Percentiles rank a stretch among this genome's conserved stretches.
These are phyloP conservation scores for Penicillium digitatum DNA, from an alignment of 2,329 filamentous ascomycete species.

Conservation along the genomic window DNA sequence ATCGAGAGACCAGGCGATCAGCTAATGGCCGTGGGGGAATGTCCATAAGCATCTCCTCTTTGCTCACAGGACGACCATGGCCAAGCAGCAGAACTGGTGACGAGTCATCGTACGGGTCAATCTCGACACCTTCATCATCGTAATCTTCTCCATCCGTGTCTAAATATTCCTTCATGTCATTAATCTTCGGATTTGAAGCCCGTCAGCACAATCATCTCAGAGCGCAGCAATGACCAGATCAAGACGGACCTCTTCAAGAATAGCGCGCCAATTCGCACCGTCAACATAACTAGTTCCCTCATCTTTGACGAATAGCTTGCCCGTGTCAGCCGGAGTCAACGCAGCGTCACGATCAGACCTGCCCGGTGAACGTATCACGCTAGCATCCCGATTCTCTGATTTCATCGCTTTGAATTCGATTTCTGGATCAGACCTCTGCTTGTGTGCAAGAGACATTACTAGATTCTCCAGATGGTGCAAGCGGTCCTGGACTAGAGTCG, in stretches of 20 bases:
- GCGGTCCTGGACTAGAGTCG: conserved; percentile 34
- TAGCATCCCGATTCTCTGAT: conserved; percentile 4
- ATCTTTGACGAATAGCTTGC: conserved; percentile 31
- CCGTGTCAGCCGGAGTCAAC: conserved; percentile 22
- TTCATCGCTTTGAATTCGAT: conserved; percentile 11
- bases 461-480: conserved; percentile 38
- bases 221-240: not conserved
- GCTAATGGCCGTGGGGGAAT: conserved; percentile 30
- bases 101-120: conserved; percentile 16
- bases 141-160: conserved; percentile 20
- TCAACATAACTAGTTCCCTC: conserved; percentile 36
- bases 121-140: conserved; percentile 25
- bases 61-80: conserved; percentile 21
- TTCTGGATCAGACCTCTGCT: conserved; percentile 16
- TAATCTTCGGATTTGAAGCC: conserved; percentile 23
- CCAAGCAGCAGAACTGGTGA: conserved; percentile 32
- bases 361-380: conserved; percentile 13
- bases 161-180: conserved; percentile 33
- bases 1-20: conserved; percentile 35
- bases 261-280: conserved; percentile 36
- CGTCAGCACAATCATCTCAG: conserved; percentile 7
- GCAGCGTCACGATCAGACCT: conserved; percentile 10
- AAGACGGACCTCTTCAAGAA: conserved; percentile 34
- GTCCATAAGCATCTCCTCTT: conserved; percentile 33
- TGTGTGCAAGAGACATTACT: conserved; percentile 35